These are phyloP conservation scores for Epichloe glyceriae DNA, from an alignment of 2,329 filamentous ascomycete genomes.

Conservation along the genomic window DNA sequence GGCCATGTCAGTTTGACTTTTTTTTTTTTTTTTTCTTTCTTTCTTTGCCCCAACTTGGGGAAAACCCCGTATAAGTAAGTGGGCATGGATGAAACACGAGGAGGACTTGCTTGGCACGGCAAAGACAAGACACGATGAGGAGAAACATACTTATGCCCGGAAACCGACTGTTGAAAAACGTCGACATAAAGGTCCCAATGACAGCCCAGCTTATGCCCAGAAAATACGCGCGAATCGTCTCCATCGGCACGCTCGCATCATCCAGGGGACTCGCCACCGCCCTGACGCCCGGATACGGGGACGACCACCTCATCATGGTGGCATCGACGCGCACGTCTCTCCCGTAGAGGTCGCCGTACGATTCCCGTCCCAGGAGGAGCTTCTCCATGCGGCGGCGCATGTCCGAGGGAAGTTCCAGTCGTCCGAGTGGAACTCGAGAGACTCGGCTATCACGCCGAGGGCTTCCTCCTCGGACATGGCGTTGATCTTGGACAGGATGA, in stretches of 20 bases:
- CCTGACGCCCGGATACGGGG: conserved; percentile 29
- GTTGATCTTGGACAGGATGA: conserved; percentile 28
- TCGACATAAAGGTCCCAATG: conserved; percentile 20
- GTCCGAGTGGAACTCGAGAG: conserved; percentile 25
- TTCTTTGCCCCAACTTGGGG: no score
- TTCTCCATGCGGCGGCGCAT: conserved; percentile 28
- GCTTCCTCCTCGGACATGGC: conserved; percentile 30
- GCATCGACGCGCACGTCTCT: conserved; percentile 28
- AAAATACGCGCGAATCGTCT: conserved; percentile 30
- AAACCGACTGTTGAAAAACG: conserved; percentile 28
- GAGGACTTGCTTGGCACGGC: no score
- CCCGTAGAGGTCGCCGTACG: conserved; percentile 26
- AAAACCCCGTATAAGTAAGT: no score
- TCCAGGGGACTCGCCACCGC: conserved; percentile 26
- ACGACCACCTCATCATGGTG: conserved; percentile 26
- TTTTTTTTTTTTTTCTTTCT: no score
- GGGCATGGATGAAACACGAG: no score
- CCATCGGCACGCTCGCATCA: conserved; percentile 22
- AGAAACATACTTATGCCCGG: conserved; percentile 19
- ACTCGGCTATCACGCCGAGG: conserved; percentile 24
- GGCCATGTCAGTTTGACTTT: neutral
- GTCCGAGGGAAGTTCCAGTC: conserved; percentile 31
- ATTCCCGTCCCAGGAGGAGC: conserved; percentile 24
- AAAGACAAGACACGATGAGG: no score
- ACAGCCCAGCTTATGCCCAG: conserved; percentile 19